Conservation (phyloP, 2,329 filamentous ascomycete species). For the Venturiaceae sp. region DNA sequence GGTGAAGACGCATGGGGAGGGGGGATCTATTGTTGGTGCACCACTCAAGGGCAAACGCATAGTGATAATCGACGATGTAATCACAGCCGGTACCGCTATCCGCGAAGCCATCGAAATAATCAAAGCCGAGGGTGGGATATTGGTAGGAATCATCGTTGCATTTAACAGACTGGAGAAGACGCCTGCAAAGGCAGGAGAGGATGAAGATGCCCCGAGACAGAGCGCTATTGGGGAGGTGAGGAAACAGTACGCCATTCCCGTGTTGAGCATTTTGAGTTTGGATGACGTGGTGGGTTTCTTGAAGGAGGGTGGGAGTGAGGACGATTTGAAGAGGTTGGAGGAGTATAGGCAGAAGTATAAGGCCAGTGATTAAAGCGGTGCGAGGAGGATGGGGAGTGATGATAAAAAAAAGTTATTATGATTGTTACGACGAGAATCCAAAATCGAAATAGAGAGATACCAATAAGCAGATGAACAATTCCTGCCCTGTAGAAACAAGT, state of each 20-base stretch:
- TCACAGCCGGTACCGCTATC: slow-evolving; percentile 91
- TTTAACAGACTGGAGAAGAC: slow-evolving; percentile 82
- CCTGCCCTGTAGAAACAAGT: not conserved
- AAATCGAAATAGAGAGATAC: not conserved
- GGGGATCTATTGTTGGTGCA: slow-evolving; percentile 84
- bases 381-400: not conserved
- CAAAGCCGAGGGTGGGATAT: slow-evolving; percentile 68
- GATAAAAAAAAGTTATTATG: not conserved
- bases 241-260: slow-evolving; percentile 74
- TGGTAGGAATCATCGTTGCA: slow-evolving; percentile 81
- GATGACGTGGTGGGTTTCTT: slow-evolving; percentile 58
- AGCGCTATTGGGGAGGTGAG: slow-evolving; percentile 82
- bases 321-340: slow-evolving; percentile 31
- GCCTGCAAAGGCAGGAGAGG: slow-evolving; percentile 40
- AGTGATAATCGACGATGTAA: slow-evolving; percentile 91
- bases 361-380: slow-evolving; percentile 27
- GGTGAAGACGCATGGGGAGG: slow-evolving; percentile 91
- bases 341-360: slow-evolving; percentile 30
- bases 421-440: not conserved
- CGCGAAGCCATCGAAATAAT: slow-evolving; percentile 88
- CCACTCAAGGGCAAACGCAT: slow-evolving; percentile 75
- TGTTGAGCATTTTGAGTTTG: slow-evolving; percentile 73
- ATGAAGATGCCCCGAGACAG: slow-evolving; percentile 58
- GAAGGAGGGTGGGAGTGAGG: slow-evolving; percentile 31
- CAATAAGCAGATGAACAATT: not conserved